phyloP scores from a whole-genome alignment of 306 rosid species.

The Dryas drummondii region DNA sequence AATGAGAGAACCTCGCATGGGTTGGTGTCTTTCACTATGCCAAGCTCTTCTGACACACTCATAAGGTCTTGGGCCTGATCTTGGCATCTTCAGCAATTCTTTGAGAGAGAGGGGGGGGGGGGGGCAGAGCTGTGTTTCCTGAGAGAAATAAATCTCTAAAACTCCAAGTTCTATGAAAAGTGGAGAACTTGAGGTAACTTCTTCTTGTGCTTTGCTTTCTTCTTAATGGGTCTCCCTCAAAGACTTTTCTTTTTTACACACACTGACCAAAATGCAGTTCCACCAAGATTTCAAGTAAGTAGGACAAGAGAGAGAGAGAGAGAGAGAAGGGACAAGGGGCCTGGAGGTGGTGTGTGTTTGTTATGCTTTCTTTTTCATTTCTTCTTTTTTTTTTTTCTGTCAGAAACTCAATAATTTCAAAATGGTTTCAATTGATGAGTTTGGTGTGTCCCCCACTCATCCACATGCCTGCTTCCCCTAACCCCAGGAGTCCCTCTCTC shows the following conservation, averaged over 20 bases:
- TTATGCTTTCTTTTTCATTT: background rate
- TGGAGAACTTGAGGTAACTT: background rate
- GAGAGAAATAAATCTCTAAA: slow-evolving; percentile 2
- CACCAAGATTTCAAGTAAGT: slow-evolving; percentile 18
- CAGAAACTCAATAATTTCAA: slow-evolving; percentile 45
- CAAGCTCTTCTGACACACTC: slow-evolving; percentile 81
- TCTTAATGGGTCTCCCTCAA: background rate
- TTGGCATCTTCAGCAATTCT: slow-evolving; percentile 47
- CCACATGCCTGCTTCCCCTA: slow-evolving; percentile 77
- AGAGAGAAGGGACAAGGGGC: background rate
- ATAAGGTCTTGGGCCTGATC: slow-evolving; percentile 71
- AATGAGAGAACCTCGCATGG: slow-evolving; percentile 77
- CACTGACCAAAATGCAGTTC: slow-evolving; percentile 40
- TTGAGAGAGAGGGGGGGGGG: slow-evolving; percentile 14
- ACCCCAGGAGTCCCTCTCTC: slow-evolving; percentile 56
- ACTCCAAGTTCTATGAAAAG: background rate
- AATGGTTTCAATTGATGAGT: slow-evolving; percentile 31
- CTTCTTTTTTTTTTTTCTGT: slow-evolving; percentile 6
- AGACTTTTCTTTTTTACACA: background rate
- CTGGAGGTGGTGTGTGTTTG: background rate
- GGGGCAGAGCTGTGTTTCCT: too few species aligned
- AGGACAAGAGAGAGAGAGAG: background rate
- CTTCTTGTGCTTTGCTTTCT: background rate
- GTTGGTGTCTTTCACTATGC: slow-evolving; percentile 83
- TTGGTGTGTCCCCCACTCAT: slow-evolving; percentile 69